Base-by-base conservation (phyloP, 2,329 filamentous ascomycete species). In the Aspergillus eucalypticola region DNA sequence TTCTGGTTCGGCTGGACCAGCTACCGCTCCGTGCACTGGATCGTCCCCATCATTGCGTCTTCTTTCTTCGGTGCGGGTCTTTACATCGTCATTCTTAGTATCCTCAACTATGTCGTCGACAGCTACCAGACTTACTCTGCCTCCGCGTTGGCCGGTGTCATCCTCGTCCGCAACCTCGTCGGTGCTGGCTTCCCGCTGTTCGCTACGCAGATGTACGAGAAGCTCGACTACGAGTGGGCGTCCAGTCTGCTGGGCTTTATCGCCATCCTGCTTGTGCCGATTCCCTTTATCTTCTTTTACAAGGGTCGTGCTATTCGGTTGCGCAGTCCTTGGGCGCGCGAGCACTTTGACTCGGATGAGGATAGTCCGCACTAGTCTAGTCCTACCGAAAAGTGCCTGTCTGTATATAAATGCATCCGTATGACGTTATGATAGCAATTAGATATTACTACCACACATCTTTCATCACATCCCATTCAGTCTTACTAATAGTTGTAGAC, bases 81-180 rank as follows among this genome's bases (percentile, higher is more conserved):
- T 67, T 89, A 88, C 60, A 79, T 84, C 32, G 89, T 90, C 56
- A 90, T 90, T 75, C 88, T 90, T 82, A 86, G 87, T 13, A 89
- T 87, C 5, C 88, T 90, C 64, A 88, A 91, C 73, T 91, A 91
- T 75, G 89, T 91, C 81, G 84, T 90, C 42, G 87, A 86, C 63
- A 87, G 87, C 5, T 90, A 91, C 67, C 89, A 88, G 0, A 86
- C 86, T 0, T 90, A 90, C 71, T 85, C 88, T 0, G 88, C 89
- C 1, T 90, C 87, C 0, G 89, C 89, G 0, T 89, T 89, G 0
- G 89, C 89, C 23, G 89, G 88, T n/a, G 90, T 91, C 60, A 89
- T 88, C n/a, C 88, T 88, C 76, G 82, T 87, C 5, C 83, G 89
- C 62, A 88, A 91, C 67, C 85, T 91, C 1, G 66, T 73, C 5